phyloP scores from a whole-genome alignment of 345 rosid genomes.

The Gossypium arboreum region DNA sequence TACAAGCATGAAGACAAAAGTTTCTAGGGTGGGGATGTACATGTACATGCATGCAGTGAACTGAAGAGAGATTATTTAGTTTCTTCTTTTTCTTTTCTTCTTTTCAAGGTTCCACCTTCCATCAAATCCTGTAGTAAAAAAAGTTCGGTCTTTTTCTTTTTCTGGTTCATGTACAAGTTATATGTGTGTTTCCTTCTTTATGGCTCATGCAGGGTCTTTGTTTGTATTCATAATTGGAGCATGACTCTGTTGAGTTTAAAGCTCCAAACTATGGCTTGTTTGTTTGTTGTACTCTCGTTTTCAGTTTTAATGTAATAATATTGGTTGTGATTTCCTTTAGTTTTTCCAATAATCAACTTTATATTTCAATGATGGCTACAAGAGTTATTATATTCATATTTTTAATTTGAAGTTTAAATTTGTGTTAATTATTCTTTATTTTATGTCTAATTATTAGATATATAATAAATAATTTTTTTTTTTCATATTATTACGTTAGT shows the following conservation, averaged over 20 bases:
- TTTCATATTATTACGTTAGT: too few species aligned
- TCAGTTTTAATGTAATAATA: not conserved
- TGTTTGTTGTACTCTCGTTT: conserved; percentile 3
- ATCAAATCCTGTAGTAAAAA: conserved; percentile 3
- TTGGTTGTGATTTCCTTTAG: not conserved
- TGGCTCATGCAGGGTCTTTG: not conserved
- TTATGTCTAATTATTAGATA: too few species aligned
- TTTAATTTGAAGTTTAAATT: too few species aligned
- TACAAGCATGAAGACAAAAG: conserved; percentile 17
- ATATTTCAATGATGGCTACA: not conserved
- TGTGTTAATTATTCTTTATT: too few species aligned
- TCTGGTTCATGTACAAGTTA: not conserved
- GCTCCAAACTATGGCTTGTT: not conserved
- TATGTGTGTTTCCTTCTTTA: not conserved
- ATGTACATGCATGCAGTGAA: not conserved
- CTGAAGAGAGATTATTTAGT: not conserved
- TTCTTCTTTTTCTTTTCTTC: not conserved
- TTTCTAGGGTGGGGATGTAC: not conserved
- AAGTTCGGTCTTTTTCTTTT: conserved; percentile 4
- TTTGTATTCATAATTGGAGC: conserved; percentile 10
- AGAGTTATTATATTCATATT: too few species aligned
- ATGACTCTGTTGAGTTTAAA: not conserved
- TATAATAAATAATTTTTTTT: too few species aligned
- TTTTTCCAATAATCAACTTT: not conserved
- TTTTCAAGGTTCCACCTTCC: conserved; percentile 8